phyloP scores from a whole-genome alignment of 2,329 filamentous ascomycete species.

The Penicillium sp. region DNA sequence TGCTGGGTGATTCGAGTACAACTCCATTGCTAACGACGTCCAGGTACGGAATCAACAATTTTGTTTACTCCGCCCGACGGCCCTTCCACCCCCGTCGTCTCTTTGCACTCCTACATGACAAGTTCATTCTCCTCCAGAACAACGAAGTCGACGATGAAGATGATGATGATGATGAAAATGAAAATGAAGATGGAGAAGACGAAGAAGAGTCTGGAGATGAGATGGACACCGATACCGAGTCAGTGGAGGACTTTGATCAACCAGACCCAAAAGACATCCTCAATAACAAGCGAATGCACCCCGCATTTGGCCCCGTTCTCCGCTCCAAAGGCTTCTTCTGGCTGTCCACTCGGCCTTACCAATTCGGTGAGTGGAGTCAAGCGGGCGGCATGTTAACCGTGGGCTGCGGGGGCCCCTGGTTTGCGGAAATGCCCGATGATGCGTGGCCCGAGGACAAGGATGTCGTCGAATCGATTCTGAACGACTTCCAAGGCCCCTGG shows the following conservation, averaged over 20 bases:
- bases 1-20: background rate
- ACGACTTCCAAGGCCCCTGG: constrained; percentile 56
- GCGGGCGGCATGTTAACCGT: constrained; percentile 46
- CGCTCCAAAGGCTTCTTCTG: constrained; percentile 48
- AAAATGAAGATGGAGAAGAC: constrained; percentile 24
- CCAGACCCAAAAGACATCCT: constrained; percentile 35
- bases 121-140: constrained; percentile 46
- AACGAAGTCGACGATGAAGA: constrained; percentile 28
- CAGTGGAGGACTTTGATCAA: constrained; percentile 32
- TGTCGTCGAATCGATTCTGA: constrained; percentile 48
- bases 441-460: constrained; percentile 52
- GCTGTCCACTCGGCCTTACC: constrained; percentile 42
- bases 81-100: constrained; percentile 48
- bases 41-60: constrained; percentile 66
- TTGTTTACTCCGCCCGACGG: constrained; percentile 62
- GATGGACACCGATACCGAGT: constrained; percentile 27
- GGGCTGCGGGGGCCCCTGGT: constrained; percentile 50
- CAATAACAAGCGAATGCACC: constrained; percentile 39
- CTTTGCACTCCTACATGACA: constrained; percentile 44
- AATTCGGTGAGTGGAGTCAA: constrained; percentile 48
- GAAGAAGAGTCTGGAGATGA: constrained; percentile 27
- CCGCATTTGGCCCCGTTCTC: constrained; percentile 39
- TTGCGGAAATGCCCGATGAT: constrained; percentile 56
- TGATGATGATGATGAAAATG: too few species aligned
- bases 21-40: background rate